Evolutionary conservation across 345 rosid genomes (phyloP).

Genomic region (Linum trigynum): DNA sequence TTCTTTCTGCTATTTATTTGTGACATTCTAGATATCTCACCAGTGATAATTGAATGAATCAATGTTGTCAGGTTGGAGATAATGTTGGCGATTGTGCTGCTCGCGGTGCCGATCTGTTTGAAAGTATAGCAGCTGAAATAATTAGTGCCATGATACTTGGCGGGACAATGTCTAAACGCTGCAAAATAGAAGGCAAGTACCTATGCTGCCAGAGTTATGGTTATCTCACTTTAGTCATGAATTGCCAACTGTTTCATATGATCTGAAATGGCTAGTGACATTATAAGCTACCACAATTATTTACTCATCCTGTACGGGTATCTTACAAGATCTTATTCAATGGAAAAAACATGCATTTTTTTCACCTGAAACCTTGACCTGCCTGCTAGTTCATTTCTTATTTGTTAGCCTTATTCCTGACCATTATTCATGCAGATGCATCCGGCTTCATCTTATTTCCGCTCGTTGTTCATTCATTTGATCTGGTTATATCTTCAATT

Average conservation of each 20-base stretch:
- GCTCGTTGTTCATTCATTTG: conserved; percentile 95
- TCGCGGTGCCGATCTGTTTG: conserved; percentile 98
- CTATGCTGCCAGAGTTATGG: not conserved
- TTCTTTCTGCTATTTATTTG: not conserved
- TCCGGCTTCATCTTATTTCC: conserved; percentile 98
- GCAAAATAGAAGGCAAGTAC: conserved; percentile 81
- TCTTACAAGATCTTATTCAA: not conserved
- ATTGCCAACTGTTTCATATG: not conserved
- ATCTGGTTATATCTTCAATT: conserved; percentile 78
- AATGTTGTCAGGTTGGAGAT: conserved; percentile 70
- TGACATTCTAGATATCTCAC: not conserved
- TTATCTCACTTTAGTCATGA: not conserved
- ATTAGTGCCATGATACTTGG: conserved; percentile 99
- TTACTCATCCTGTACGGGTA: not conserved
- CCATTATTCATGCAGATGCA: conserved; percentile 62
- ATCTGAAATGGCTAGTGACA: not conserved
- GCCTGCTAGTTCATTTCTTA: conserved; percentile 4
- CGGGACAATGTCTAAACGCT: conserved; percentile 92
- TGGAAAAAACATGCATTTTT: not conserved
- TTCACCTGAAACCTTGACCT: not conserved
- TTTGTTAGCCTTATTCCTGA: conserved; percentile 11
- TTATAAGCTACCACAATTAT: not conserved
- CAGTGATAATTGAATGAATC: not conserved
- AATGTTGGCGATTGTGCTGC: conserved; percentile 99
- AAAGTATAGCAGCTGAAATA: conserved; percentile 99